These are phyloP conservation scores for Fusarium ambrosium DNA, from an alignment of 2,329 filamentous ascomycete species.

Conservation along the genomic window DNA sequence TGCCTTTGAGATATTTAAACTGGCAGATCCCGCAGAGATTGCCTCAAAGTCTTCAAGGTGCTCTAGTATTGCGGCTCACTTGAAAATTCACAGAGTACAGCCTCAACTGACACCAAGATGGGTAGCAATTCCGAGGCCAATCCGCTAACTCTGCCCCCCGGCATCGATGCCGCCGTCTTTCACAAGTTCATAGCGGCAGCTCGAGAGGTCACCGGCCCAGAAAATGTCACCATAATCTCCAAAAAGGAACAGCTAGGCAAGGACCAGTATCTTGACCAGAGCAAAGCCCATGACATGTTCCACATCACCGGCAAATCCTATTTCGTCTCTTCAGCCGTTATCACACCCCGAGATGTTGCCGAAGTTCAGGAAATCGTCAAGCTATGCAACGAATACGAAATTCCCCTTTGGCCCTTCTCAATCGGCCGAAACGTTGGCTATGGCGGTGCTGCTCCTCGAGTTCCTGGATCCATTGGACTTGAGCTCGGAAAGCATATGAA, in stretches of 20 bases:
- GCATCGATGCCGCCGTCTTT: slow-evolving; percentile 9
- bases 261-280: slow-evolving; percentile 30
- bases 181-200: slow-evolving; percentile 25
- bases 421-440: slow-evolving; percentile 38
- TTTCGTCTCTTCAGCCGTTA: slow-evolving; percentile 34
- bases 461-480: slow-evolving; percentile 21
- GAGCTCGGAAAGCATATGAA: slow-evolving; percentile 37
- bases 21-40: neutral
- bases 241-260: slow-evolving; percentile 15
- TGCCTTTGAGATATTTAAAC: neutral
- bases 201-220: neutral
- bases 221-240: slow-evolving; percentile 29
- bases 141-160: slow-evolving; percentile 25
- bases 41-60: neutral
- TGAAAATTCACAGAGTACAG: neutral
- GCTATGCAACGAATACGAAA: slow-evolving; percentile 27
- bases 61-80: neutral
- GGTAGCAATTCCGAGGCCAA: neutral
- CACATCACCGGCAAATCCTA: slow-evolving; percentile 27
- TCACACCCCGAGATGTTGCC: slow-evolving; percentile 27
- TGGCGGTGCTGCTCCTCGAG: slow-evolving; percentile 31
- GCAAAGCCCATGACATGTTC: slow-evolving; percentile 40
- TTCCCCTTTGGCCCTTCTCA: slow-evolving; percentile 40
- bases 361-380: slow-evolving; percentile 33
- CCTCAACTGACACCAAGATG: neutral